phyloP scores from a whole-genome alignment of 1,139 yeast species.

The Pichia sp. region DNA sequence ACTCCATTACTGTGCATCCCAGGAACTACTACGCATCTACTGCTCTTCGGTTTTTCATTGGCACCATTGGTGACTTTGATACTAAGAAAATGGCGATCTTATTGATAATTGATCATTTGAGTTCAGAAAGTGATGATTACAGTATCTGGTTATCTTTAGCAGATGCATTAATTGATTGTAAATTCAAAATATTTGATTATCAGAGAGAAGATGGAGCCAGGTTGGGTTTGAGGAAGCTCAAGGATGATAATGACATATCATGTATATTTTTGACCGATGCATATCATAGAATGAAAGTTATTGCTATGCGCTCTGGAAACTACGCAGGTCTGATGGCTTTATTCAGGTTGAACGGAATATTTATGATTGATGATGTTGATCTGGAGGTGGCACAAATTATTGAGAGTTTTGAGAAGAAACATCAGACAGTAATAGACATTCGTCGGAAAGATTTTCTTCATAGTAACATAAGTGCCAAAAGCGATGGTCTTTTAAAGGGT shows the following conservation, averaged over 20 bases:
- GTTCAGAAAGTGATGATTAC: constrained; percentile 5
- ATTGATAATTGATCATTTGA: background rate
- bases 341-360: background rate
- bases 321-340: background rate
- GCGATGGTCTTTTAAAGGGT: background rate
- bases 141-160: constrained; percentile 8
- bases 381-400: background rate
- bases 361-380: background rate
- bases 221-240: too few species aligned
- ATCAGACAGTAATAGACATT: background rate
- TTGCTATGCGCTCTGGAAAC: background rate
- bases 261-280: too few species aligned
- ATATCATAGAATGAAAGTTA: too few species aligned
- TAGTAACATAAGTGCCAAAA: background rate
- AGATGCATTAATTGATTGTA: constrained; percentile 1
- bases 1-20: constrained; percentile 33
- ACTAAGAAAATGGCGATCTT: background rate
- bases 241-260: too few species aligned
- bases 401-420: constrained; percentile 1
- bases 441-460: background rate
- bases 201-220: constrained; percentile 2
- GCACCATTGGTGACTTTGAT: background rate
- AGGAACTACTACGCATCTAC: constrained; percentile 41
- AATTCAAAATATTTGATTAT: background rate
- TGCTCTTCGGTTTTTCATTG: constrained; percentile 31